Evolutionary conservation across 164 flowering plant species (phyloP), one percentile per base, ranked within the genome.

Genomic region (Hamamelis virginiana): DNA sequence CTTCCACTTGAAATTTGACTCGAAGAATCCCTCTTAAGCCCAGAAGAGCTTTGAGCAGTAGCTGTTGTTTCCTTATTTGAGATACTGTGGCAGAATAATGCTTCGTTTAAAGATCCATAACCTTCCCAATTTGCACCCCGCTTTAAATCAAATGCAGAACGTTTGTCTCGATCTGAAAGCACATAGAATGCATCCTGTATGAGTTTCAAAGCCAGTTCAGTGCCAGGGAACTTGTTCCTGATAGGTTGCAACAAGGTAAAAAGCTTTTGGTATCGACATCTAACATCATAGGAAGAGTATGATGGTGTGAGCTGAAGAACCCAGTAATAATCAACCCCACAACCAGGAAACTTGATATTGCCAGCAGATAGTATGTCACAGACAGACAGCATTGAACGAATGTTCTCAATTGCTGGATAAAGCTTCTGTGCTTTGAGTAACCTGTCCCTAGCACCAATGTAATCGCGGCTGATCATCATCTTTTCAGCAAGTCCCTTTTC

Each of bases 331-430:
- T 87, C 87, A 47, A 63, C 51, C 33, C 75, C 82, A 50, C 22
- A 56, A 44, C 75, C 81, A 4, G 79, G 72, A 43, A 76, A 23
- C 58, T 53, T 59, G 48, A 69, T 52, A 16, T 61, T 67, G 9
- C 84, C 48, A 18, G 80, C 75, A 16, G 77, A 72, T 46, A 85
- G 72, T 55, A 87, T 72, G 25, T 83, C 80, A 70, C 88, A 87
- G 5, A 83, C 80, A 15, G 64, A 55, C 50, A 85, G 41, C 86
- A 85, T 81, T n/a, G 61, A 41, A 47, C 21, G 26, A 41, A 83
- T 59, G 26, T 75, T 71, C n/a, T 77, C 74, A 9, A 75, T 76
- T 5, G 46, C 58, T 4, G 87, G 85, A 63, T 52, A 79, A 16
- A 71, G 62, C 27, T 75, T 57, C 43, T 53, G 62, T 0, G 78